Evolutionary conservation across 768 basidiomycete species (phyloP), one percentile per base, ranked within the genome.

Genomic region (Podaxis sp.): DNA sequence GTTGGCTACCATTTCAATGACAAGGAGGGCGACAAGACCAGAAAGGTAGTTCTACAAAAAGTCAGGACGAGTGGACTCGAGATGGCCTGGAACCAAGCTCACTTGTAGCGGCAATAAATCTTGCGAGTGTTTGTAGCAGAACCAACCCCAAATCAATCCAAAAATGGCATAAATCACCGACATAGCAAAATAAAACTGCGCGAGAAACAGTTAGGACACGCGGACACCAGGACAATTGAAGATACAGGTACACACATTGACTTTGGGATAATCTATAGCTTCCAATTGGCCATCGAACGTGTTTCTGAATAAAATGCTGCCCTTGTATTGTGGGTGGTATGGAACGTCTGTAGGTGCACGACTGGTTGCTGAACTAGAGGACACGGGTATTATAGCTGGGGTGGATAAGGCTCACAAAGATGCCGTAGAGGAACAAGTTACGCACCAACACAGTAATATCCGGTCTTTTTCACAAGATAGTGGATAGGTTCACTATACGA

Each of bases 191-290:
- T 97, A 97, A 75, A 97, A 97, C 95, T 96, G 40, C 38, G 22
- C 12, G 44, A 37, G 52, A 46, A 20, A 12, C 8, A 24, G 8
- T 36, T 51, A 26, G 5, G 22, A 22, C 54, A 52, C 52, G 52
- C 52, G 52, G n/a, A 55, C 61, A 20, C 24, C 15, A 26, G 7
- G 44, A 4, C 22, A 36, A 28, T 58, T 33, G 40, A 56, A 64
- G 4, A 20, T 28, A n/a, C 20, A 52, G n/a, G 50, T 46, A 74
- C 92, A 69, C 73, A 97, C 95, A 62, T 86, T 89, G 73, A 99
- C 92, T 86, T 99, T 99, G 11, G 97, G 97, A 74, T 98, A 97
- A 73, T 99, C 97, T 4, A 91, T 84, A 5, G 96, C 95, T 12
- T 96, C 85, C 22, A 99, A 80, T 72, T 91, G 86, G 20, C 97